phyloP scores from a whole-genome alignment of 2,329 filamentous ascomycete species.

The Beauveria sp. region DNA sequence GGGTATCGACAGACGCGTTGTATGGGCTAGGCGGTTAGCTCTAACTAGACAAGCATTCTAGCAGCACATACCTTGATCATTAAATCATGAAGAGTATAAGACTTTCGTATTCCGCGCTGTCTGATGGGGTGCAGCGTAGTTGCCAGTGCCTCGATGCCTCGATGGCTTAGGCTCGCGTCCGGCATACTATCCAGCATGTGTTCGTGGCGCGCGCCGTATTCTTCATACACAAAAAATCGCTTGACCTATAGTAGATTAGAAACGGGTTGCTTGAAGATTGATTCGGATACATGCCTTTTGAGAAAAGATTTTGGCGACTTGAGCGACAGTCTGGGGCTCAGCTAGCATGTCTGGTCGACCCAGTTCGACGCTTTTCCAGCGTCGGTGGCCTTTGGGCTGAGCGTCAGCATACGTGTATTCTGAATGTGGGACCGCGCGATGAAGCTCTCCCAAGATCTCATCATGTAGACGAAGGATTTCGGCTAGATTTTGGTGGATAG shows the following conservation, averaged over 20 bases:
- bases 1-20: conserved; percentile 90
- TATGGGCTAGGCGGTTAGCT: conserved; percentile 56
- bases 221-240: conserved; percentile 80
- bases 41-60: not conserved
- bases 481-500: conserved; percentile 71
- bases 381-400: conserved; percentile 28
- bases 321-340: conserved; percentile 51
- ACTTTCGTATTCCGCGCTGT: conserved; percentile 61
- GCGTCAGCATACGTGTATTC: conserved; percentile 46
- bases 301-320: conserved; percentile 54
- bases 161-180: conserved; percentile 62
- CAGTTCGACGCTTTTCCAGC: conserved; percentile 42
- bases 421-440: conserved; percentile 61
- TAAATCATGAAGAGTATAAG: conserved; percentile 71
- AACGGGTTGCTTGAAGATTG: not conserved
- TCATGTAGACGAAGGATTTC: conserved; percentile 81
- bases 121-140: conserved; percentile 66
- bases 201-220: conserved; percentile 86
- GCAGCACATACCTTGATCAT: conserved; percentile 67
- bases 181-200: conserved; percentile 73
- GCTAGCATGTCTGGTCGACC: conserved; percentile 45
- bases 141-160: conserved; percentile 76
- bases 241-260: conserved; percentile 51
- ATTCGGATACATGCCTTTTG: conserved; percentile 40
- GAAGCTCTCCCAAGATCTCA: conserved; percentile 67